Conservation (phyloP, 129 eudicot species). For the Lactuca sativa region DNA sequence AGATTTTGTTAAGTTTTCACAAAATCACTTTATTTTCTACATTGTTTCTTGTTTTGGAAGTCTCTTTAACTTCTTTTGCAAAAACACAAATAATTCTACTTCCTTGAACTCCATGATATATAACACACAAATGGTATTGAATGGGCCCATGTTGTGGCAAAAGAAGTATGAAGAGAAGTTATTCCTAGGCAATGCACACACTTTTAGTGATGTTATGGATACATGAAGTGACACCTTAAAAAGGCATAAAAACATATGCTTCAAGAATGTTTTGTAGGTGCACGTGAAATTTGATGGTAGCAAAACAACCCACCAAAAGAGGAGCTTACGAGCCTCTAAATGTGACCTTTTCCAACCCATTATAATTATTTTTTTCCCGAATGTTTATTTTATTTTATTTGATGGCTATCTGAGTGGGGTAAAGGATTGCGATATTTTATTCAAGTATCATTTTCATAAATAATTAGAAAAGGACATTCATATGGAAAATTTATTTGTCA, state of each 20-base stretch:
- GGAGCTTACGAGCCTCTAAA: conserved; percentile 2
- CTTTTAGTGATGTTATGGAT: not conserved
- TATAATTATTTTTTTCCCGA: not conserved
- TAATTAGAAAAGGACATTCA: not conserved
- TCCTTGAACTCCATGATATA: no score
- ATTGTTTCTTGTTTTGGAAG: no score
- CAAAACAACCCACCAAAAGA: conserved; percentile 8
- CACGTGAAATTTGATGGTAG: conserved; percentile 14
- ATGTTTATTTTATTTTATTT: no score
- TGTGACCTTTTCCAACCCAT: conserved; percentile 12
- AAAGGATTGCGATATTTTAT: no score
- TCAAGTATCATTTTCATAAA: not conserved
- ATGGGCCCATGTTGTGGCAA: no score
- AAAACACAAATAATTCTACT: no score
- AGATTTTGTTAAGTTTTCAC: no score
- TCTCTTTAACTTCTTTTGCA: no score
- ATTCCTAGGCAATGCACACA: not conserved
- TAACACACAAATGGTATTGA: no score
- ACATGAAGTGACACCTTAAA: conserved; percentile 3
- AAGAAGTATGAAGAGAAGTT: not conserved
- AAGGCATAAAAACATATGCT: not conserved
- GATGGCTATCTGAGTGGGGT: not conserved
- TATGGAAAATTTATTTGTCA: not conserved
- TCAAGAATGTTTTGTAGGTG: not conserved
- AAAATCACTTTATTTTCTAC: no score